A percentile compares a stretch with the other conserved stretches of the same genome.
Conservation (phyloP, 2,329 filamentous ascomycete species). For the Phialocephala sp. region DNA sequence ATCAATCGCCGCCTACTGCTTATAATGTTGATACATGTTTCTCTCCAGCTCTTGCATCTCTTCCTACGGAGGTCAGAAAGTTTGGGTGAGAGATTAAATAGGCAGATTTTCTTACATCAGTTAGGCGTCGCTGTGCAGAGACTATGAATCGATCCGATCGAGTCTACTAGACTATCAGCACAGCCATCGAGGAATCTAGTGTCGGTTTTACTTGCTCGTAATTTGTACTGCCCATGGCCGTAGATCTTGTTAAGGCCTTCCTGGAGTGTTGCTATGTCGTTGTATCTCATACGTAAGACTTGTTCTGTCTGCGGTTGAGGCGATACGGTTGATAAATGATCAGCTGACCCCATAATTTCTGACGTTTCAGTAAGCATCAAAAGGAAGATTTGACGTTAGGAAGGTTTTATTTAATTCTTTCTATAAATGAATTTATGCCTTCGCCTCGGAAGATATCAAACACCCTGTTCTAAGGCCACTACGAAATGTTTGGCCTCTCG, state of each 20-base stretch:
- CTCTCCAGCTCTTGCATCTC: neutral
- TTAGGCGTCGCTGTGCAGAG: neutral
- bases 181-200: neutral
- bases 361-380: neutral
- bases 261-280: neutral
- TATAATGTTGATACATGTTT: neutral
- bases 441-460: neutral
- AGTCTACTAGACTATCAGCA: neutral
- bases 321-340: neutral
- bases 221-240: neutral
- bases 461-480: neutral
- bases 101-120: neutral
- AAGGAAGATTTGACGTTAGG: neutral
- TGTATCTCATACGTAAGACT: neutral
- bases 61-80: neutral
- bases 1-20: neutral
- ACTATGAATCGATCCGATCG: neutral
- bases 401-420: neutral
- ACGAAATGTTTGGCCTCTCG: neutral
- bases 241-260: neutral
- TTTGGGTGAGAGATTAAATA: neutral
- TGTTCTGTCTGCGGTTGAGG: neutral
- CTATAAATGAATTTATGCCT: neutral
- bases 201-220: neutral
- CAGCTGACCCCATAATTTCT: neutral